Base-by-base conservation (phyloP, 1,139 yeast species). In the Saccharomyces hybrid region DNA sequence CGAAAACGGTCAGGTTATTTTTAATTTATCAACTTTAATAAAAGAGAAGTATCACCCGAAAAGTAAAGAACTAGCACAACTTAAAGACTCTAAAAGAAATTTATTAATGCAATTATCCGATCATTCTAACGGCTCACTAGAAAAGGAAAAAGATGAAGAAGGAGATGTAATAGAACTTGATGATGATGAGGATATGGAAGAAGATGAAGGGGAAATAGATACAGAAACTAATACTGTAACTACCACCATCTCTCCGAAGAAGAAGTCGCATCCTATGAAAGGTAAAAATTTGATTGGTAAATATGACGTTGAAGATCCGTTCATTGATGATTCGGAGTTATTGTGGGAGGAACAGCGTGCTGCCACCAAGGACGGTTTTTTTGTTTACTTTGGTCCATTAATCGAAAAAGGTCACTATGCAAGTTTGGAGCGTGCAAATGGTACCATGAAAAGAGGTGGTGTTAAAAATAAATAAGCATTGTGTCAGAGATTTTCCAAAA, bases 311-410 rank as follows among this genome's bases (percentile, higher is more conserved):
- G 85, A 88, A 58, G 99, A 95, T 71, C 99, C 99, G 1, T 95
- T 95, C 66, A 93, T 95, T 58, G 99, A 95, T 72, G 99, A 95
- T 70, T 81, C 88, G 28, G 99, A 93, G 71, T 75, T 90, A 64
- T 81, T 83, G 58, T 88, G 95, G 88, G 98, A 93, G 70, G 97
- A 91, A 68, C 95, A 88, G 62, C 84, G 96, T 8, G 93, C 95
- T 2, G 83, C 95, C 1, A 90, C 97, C 0, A 87, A 88, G 61
- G 98, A 93, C 66, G 99, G 99, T 2, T 95, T 93, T 70, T 95
- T 93, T 65, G 97, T 95, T 0, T 95, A 85, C 69, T 88, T 91
- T 76, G 99, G 99, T 0, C 96, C 97, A 4, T 75, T 95, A 58
- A 84, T 87, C 32, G 93, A 86, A 55, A 95, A 86, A 60, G 78